These are phyloP conservation scores for Calonectria hongkongensis DNA, from an alignment of 2,329 filamentous ascomycete species.

Conservation along the genomic window DNA sequence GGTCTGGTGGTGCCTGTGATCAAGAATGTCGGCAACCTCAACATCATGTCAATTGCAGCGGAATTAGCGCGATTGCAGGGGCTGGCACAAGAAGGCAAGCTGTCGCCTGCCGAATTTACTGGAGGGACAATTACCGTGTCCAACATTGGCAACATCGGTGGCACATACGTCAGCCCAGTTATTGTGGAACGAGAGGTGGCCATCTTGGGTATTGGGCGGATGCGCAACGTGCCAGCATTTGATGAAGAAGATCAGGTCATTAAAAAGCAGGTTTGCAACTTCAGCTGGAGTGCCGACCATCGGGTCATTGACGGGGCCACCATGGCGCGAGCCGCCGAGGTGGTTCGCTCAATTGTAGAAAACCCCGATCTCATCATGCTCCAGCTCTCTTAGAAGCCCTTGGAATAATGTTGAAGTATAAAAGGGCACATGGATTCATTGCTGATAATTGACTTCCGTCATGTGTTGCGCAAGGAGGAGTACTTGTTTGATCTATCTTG, in stretches of 20 bases:
- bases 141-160: constrained; percentile 96
- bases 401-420: background rate
- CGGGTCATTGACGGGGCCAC: constrained; percentile 95
- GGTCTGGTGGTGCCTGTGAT: constrained; percentile 95
- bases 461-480: background rate
- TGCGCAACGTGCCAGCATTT: constrained; percentile 89
- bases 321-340: constrained; percentile 91
- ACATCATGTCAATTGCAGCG: constrained; percentile 84
- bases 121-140: constrained; percentile 96
- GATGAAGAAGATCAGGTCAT: constrained; percentile 76
- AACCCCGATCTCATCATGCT: constrained; percentile 91
- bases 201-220: constrained; percentile 91
- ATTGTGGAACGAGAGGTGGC: constrained; percentile 94
- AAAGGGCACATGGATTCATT: constrained; percentile 31
- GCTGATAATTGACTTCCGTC: background rate
- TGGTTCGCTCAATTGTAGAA: constrained; percentile 86
- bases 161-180: constrained; percentile 92
- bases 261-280: constrained; percentile 87
- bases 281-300: constrained; percentile 98
- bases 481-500: background rate
- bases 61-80: constrained; percentile 85
- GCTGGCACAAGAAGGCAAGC: constrained; percentile 83
- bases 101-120: constrained; percentile 83
- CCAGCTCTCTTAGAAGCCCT: constrained; percentile 77
- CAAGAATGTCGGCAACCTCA: constrained; percentile 85